Evolutionary conservation across 768 basidiomycete species (phyloP).

Genomic region (Hypholoma sublateritium): DNA sequence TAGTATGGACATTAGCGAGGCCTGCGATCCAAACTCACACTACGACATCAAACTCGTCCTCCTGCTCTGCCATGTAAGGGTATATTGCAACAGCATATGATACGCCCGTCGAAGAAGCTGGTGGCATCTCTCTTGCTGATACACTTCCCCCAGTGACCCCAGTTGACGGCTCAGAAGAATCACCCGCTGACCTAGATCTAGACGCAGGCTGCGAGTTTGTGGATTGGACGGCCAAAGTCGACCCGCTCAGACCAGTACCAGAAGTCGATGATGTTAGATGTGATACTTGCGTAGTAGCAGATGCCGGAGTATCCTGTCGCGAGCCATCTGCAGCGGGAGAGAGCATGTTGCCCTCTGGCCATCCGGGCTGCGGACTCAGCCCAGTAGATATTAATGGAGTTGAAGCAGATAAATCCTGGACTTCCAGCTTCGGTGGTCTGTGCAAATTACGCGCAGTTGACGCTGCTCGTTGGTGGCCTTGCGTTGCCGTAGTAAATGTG

Average conservation of each 20-base stretch:
- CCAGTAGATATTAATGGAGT: conserved; percentile 53
- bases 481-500: conserved; percentile 38
- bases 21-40: conserved; percentile 59
- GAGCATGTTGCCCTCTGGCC: conserved; percentile 66
- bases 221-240: conserved; percentile 27
- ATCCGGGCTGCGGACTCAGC: conserved; percentile 67
- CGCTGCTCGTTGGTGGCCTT: conserved; percentile 41
- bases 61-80: conserved; percentile 97
- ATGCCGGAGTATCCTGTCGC: conserved; percentile 43
- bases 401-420: conserved; percentile 56
- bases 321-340: conserved; percentile 48
- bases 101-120: conserved; percentile 47
- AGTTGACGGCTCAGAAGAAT: conserved; percentile 15
- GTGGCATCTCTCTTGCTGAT: conserved; percentile 28
- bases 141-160: conserved; percentile 11
- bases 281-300: conserved; percentile 32
- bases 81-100: conserved; percentile 98
- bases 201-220: conserved; percentile 24
- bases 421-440: conserved; percentile 70
- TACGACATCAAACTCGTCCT: conserved; percentile 97
- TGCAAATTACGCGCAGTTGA: conserved; percentile 42
- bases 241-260: conserved; percentile 23
- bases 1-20: conserved; percentile 5
- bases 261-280: conserved; percentile 22
- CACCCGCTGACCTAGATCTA: conserved; percentile 17